These are phyloP conservation scores for Pseudogymnoascus verrucosus DNA, from an alignment of 2,329 filamentous ascomycete species.

Conservation along the genomic window DNA sequence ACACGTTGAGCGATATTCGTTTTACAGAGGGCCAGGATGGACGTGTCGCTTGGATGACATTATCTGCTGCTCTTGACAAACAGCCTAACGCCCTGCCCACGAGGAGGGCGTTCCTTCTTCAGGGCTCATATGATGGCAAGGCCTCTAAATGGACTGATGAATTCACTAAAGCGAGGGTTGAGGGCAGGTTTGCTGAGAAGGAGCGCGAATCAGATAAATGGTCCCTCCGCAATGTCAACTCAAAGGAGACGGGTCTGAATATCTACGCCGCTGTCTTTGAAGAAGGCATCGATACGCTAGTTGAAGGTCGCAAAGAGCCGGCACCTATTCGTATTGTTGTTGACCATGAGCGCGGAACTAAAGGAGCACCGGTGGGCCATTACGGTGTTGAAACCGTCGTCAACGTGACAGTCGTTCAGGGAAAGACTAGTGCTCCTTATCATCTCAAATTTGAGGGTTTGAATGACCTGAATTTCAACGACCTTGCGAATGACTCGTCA, in stretches of 20 bases:
- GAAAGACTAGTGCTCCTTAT: slow-evolving; percentile 45
- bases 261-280: slow-evolving; percentile 65
- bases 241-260: slow-evolving; percentile 51
- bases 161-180: slow-evolving; percentile 75
- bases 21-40: slow-evolving; percentile 65
- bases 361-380: slow-evolving; percentile 56
- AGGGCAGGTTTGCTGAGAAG: slow-evolving; percentile 73
- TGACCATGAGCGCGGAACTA: slow-evolving; percentile 59
- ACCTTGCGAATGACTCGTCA: slow-evolving; percentile 64
- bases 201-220: slow-evolving; percentile 75
- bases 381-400: slow-evolving; percentile 66
- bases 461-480: slow-evolving; percentile 63
- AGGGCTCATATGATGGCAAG: slow-evolving; percentile 70
- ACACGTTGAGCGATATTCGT: slow-evolving; percentile 60
- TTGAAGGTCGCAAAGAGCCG: slow-evolving; percentile 58
- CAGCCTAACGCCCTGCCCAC: slow-evolving; percentile 43
- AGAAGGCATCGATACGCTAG: slow-evolving; percentile 53
- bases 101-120: slow-evolving; percentile 61
- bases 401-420: slow-evolving; percentile 45
- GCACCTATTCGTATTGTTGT: slow-evolving; percentile 66
- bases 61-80: slow-evolving; percentile 42
- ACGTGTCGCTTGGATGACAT: slow-evolving; percentile 59
- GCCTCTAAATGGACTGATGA: slow-evolving; percentile 75
- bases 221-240: slow-evolving; percentile 65
- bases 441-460: slow-evolving; percentile 53